A percentile compares a stretch with the other conserved stretches of the same genome.
Conservation (phyloP, 2,329 filamentous ascomycete species). For the Bipolaris gigantea region DNA sequence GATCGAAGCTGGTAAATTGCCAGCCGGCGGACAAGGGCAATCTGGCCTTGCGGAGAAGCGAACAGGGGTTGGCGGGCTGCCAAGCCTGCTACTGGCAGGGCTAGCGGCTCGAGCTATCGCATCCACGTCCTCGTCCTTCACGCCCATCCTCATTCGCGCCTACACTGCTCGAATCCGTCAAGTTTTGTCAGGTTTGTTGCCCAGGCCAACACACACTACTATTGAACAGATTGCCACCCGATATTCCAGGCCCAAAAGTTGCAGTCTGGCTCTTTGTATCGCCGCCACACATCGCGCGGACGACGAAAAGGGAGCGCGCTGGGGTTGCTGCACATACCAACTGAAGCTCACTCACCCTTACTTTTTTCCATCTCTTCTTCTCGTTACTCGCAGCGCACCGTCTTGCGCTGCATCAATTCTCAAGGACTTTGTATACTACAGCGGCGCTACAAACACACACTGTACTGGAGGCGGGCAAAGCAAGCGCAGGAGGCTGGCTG, state of each 20-base stretch:
- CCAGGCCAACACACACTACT: conserved; percentile 5
- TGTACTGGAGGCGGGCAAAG: conserved; percentile 32
- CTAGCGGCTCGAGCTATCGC: conserved; percentile 16
- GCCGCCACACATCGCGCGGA: conserved; percentile 9
- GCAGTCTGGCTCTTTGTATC: background rate
- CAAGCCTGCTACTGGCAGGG: conserved; percentile 12
- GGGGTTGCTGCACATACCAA: conserved; percentile 10
- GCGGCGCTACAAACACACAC: conserved; percentile 23
- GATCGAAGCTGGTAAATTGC: conserved; percentile 21
- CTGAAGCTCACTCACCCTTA: conserved; percentile 12
- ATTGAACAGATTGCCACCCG: background rate
- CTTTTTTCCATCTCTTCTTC: conserved; percentile 20
- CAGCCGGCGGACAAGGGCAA: conserved; percentile 27
- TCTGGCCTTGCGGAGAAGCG: conserved; percentile 34
- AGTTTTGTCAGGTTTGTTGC: conserved; percentile 21
- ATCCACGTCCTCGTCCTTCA: conserved; percentile 14
- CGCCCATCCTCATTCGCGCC: conserved; percentile 15
- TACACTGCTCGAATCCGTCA: conserved; percentile 18
- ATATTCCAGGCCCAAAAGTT: background rate
- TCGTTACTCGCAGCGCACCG: conserved; percentile 28
- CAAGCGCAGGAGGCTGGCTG: conserved; percentile 32
- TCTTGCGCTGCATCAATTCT: conserved; percentile 24
- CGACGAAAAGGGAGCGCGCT: conserved; percentile 21
- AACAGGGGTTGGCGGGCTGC: conserved; percentile 18
- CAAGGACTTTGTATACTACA: conserved; percentile 32